Base-by-base conservation (phyloP, 176 grass and related monocot genomes). In the Tuctoria greenei region DNA sequence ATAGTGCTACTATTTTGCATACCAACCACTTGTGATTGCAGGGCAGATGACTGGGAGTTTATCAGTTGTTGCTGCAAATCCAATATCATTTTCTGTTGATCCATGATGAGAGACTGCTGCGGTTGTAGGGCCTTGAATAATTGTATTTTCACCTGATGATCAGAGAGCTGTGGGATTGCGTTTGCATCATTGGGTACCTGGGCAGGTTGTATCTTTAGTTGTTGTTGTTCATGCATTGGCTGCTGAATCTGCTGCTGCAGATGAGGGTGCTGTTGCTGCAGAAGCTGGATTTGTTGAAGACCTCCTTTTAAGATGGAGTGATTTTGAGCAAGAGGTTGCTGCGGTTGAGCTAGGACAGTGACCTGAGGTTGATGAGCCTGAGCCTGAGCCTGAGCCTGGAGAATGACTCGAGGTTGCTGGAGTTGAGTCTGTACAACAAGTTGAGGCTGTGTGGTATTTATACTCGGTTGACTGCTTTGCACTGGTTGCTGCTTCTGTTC, bases 131-230 rank as follows among this genome's bases (percentile, higher is more conserved):
- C 74, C 58, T 84, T 86, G 65, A 90, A 61, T 60, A 93, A 21
- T 68, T 93, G 91, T 56, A 89, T 71, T 71, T 86, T 82, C 73
- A 89, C 79, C 38, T 93, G 90, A 77, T 85, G 81, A 69, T 93
- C 89, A 59, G 80, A 81, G 26, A 82, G 42, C 24, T 85, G 84
- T n/a, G 64, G 26, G 69, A 49, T 56, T 56, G 80, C 65, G 71
- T 64, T 84, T 50, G 71, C 50, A 50, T 76, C 86, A 31, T 36
- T 66, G 57, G 86, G 28, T 68, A 59, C 39, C 61, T 66, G 71
- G 71, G 63, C 49, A 84, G 71, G 47, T 18, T 79, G 80, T 49
- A 64, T 70, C 46, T 84, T 84, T 74, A 84, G 69, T 88, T 88
- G 63, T 47, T 78, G 89, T 17, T 87, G 81, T 43, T 90, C 71